Percentiles rank a stretch among this genome's conserved stretches.
Evolutionary conservation across 306 rosid genomes (phyloP).

Genomic region (Cucurbita moschata): DNA sequence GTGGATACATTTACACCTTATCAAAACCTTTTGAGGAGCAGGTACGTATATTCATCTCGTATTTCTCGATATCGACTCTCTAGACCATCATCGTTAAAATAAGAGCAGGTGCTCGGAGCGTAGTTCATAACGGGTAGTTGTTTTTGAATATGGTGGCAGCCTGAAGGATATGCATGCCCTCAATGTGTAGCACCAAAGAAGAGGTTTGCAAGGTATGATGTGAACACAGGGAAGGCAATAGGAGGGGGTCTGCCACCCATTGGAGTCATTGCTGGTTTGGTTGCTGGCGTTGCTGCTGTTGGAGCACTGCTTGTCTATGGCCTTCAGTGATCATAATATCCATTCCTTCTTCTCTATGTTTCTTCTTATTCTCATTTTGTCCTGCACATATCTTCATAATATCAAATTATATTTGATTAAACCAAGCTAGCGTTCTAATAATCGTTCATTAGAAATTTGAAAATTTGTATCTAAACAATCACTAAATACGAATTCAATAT

Average conservation of each 20-base stretch:
- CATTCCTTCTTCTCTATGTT: too few relatives aligned
- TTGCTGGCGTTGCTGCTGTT: conserved; percentile 71
- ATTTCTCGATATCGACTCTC: neutral
- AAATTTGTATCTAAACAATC: neutral
- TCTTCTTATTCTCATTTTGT: neutral
- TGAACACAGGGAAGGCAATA: conserved; percentile 61
- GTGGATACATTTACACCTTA: conserved; percentile 75
- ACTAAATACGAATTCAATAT: too few relatives aligned
- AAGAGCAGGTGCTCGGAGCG: neutral
- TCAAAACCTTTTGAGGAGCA: conserved; percentile 81
- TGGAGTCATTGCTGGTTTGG: conserved; percentile 72
- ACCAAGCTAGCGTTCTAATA: too few relatives aligned
- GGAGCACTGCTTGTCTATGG: conserved; percentile 95
- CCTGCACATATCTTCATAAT: neutral
- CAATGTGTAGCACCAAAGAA: conserved; percentile 90
- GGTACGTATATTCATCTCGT: conserved; percentile 12
- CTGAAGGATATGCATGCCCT: conserved; percentile 63
- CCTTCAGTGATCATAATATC: conserved; percentile 43
- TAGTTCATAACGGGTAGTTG: too few relatives aligned
- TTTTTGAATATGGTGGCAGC: conserved; percentile 23
- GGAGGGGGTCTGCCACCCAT: conserved; percentile 90
- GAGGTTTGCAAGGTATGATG: conserved; percentile 77
- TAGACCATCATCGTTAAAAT: neutral
- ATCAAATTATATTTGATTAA: neutral
- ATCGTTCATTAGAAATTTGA: too few relatives aligned